Evolutionary conservation across 2,329 filamentous ascomycete genomes (phyloP).

Genomic region (Onygenales sp.): DNA sequence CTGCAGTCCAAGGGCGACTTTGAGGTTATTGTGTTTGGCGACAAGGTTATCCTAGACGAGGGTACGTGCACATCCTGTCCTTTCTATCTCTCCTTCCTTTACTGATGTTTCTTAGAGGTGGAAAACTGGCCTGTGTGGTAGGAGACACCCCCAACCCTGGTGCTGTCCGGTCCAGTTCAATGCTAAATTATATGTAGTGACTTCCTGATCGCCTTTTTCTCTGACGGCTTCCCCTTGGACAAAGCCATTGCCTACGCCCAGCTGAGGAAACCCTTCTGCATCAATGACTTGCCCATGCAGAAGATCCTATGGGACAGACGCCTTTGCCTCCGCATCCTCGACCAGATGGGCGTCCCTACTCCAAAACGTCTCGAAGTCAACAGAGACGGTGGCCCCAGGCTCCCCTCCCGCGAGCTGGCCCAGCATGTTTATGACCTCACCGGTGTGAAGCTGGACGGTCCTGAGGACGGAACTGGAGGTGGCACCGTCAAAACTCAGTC

Average conservation of each 20-base stretch:
- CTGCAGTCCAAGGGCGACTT: slow-evolving; percentile 87
- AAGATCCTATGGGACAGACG: slow-evolving; percentile 93
- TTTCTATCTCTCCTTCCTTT: background rate
- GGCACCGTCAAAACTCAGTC: slow-evolving; percentile 49
- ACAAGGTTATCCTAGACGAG: slow-evolving; percentile 97
- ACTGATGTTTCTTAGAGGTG: slow-evolving; percentile 47
- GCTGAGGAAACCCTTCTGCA: slow-evolving; percentile 87
- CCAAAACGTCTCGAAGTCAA: slow-evolving; percentile 84
- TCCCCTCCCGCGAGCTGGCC: slow-evolving; percentile 69
- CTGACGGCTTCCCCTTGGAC: slow-evolving; percentile 89
- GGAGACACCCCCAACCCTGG: slow-evolving; percentile 16
- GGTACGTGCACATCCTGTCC: slow-evolving; percentile 33
- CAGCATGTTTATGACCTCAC: slow-evolving; percentile 73
- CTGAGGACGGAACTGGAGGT: slow-evolving; percentile 56
- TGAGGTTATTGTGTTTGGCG: slow-evolving; percentile 93
- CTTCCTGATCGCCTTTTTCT: slow-evolving; percentile 97
- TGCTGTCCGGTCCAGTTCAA: background rate
- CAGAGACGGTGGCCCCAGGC: slow-evolving; percentile 75
- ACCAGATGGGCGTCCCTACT: slow-evolving; percentile 81
- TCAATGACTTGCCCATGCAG: slow-evolving; percentile 97
- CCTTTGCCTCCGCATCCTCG: slow-evolving; percentile 76
- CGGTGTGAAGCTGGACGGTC: slow-evolving; percentile 63
- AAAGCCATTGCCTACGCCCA: slow-evolving; percentile 96
- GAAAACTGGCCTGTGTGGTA: slow-evolving; percentile 91
- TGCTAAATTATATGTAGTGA: slow-evolving; percentile 44